Evolutionary conservation across 1,284 basidiomycete species (phyloP).

Genomic region (Boletus nobilissimus): DNA sequence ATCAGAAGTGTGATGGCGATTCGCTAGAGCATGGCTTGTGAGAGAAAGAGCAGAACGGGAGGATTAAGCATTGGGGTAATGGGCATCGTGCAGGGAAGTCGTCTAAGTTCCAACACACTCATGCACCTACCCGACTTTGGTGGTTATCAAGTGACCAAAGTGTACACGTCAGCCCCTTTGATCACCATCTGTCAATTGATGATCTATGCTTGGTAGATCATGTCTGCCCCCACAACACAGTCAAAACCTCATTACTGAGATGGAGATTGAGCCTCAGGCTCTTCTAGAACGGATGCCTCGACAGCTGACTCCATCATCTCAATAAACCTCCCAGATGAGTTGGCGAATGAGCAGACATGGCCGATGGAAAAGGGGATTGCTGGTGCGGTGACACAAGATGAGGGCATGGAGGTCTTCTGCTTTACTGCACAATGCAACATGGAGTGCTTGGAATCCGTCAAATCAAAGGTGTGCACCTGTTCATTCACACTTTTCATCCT

Average conservation of each 20-base stretch:
- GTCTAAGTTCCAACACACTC: constrained; percentile 85
- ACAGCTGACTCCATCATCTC: constrained; percentile 90
- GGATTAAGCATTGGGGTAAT: constrained; percentile 72
- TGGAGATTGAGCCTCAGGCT: constrained; percentile 73
- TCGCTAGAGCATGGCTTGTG: constrained; percentile 83
- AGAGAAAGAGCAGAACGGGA: constrained; percentile 68
- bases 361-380: constrained; percentile 97
- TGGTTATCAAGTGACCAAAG: constrained; percentile 88
- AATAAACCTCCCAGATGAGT: constrained; percentile 87
- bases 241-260: constrained; percentile 53
- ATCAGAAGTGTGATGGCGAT: constrained; percentile 90
- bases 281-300: constrained; percentile 70
- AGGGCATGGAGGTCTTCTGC: constrained; percentile 71
- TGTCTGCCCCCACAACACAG: constrained; percentile 65
- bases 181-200: not conserved
- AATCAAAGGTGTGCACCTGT: constrained; percentile 78
- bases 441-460: constrained; percentile 89
- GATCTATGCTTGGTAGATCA: constrained; percentile 57
- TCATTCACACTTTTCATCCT: not conserved
- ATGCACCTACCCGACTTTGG: constrained; percentile 91
- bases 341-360: constrained; percentile 98
- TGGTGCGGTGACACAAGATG: constrained; percentile 49
- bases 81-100: constrained; percentile 84
- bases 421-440: constrained; percentile 96
- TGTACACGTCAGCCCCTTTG: constrained; percentile 50